These are phyloP conservation scores for Setomelanomma holmii DNA, from an alignment of 2,329 filamentous ascomycete genomes.

Conservation along the genomic window DNA sequence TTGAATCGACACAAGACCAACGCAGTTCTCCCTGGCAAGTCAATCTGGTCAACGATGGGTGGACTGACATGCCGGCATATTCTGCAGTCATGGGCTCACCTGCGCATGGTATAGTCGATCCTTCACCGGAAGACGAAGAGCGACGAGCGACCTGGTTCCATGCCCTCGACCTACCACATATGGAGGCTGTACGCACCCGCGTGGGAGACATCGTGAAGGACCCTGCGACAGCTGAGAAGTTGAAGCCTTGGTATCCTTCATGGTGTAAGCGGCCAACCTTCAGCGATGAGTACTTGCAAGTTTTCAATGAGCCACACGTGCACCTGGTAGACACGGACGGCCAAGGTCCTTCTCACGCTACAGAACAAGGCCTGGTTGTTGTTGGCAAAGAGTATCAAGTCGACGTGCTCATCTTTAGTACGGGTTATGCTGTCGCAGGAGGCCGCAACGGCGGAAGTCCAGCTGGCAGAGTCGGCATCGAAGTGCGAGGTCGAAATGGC, in stretches of 20 bases:
- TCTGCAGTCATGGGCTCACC: constrained; percentile 24
- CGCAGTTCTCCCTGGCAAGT: constrained; percentile 27
- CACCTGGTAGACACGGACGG: constrained; percentile 66
- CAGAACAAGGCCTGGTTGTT: not conserved
- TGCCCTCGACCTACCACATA: not conserved
- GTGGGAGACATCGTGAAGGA: constrained; percentile 63
- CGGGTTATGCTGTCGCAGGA: not conserved
- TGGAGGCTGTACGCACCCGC: constrained; percentile 50
- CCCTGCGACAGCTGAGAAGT: constrained; percentile 56
- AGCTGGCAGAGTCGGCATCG: not conserved
- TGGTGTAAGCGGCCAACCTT: constrained; percentile 72
- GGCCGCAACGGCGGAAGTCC: not conserved
- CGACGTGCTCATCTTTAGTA: not conserved
- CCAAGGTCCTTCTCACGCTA: not conserved
- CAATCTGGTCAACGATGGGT: constrained; percentile 60
- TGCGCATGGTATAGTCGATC: constrained; percentile 13
- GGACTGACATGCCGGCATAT: constrained; percentile 47
- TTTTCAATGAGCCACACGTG: constrained; percentile 67
- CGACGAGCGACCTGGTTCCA: constrained; percentile 49
- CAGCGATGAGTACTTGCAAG: constrained; percentile 64
- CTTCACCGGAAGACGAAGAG: not conserved
- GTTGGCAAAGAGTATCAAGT: not conserved
- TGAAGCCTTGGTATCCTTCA: constrained; percentile 66
- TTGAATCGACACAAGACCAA: constrained; percentile 48
- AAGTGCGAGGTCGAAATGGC: not conserved